Conservation (phyloP, 2,329 filamentous ascomycete species). For the Talaromyces sp. region DNA sequence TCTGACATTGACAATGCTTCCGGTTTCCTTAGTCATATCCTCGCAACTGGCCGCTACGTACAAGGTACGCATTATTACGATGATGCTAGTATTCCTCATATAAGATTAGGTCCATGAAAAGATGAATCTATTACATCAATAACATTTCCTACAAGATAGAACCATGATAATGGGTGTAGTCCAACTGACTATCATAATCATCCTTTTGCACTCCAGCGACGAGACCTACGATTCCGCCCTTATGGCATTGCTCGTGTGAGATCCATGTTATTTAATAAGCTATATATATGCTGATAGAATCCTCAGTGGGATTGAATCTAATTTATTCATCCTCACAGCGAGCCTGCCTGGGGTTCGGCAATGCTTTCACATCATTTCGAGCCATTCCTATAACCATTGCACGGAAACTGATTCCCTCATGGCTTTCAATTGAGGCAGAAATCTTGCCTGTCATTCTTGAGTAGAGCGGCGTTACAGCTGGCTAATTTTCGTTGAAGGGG, state of each 20-base stretch:
- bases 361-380: constrained; percentile 6
- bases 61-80: neutral
- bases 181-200: neutral
- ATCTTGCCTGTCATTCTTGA: neutral
- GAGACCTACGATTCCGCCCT: neutral
- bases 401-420: neutral
- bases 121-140: neutral
- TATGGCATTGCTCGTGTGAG: neutral
- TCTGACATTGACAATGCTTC: constrained; percentile 1
- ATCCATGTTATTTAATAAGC: neutral
- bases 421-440: neutral
- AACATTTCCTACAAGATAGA: neutral
- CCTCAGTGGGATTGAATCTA: neutral
- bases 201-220: constrained; percentile 2
- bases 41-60: neutral
- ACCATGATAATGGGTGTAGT: neutral
- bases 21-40: neutral
- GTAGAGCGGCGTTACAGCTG: neutral
- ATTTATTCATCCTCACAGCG: constrained; percentile 2
- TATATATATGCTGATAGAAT: neutral
- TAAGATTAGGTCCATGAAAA: neutral
- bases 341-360: neutral
- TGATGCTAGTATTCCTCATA: neutral
- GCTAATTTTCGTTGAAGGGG: neutral
- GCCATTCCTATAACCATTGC: neutral